A percentile compares a stretch with the other conserved stretches of the same genome.
These are phyloP conservation scores for Cyathus pygmaeus DNA, from an alignment of 1,284 basidiomycete genomes.

Conservation along the genomic window DNA sequence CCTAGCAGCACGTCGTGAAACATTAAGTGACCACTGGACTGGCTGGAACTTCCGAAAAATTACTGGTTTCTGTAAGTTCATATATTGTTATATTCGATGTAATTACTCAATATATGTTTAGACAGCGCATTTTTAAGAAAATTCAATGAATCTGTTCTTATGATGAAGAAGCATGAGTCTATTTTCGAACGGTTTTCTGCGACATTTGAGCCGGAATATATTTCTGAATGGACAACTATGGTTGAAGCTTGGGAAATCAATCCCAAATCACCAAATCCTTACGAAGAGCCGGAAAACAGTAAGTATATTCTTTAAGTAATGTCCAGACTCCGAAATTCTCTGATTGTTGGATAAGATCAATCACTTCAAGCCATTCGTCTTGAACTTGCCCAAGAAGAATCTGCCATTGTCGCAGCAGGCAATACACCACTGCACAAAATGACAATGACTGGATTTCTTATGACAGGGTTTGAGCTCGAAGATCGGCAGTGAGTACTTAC, in stretches of 20 bases:
- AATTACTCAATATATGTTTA: too few relatives aligned
- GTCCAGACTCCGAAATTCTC: background rate
- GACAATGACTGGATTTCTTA: constrained; percentile 11
- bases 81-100: too few relatives aligned
- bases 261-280: constrained; percentile 18
- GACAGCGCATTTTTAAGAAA: constrained; percentile 9
- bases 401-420: constrained; percentile 2
- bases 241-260: constrained; percentile 17
- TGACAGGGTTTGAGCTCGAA: constrained; percentile 20
- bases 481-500: constrained; percentile 29
- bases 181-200: constrained; percentile 10
- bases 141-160: constrained; percentile 15
- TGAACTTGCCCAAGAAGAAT: constrained; percentile 21
- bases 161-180: constrained; percentile 11
- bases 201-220: constrained; percentile 3
- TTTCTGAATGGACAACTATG: constrained; percentile 15
- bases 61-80: constrained; percentile 18
- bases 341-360: constrained; percentile 6
- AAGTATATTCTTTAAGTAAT: constrained; percentile 1
- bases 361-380: constrained; percentile 25
- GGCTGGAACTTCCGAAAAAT: constrained; percentile 24
- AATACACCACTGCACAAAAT: constrained; percentile 5
- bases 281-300: constrained; percentile 16
- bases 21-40: constrained; percentile 28
- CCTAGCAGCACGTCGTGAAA: constrained; percentile 19